Conservation (phyloP, 768 basidiomycete genomes). For the Multifurca ochricompacta region DNA sequence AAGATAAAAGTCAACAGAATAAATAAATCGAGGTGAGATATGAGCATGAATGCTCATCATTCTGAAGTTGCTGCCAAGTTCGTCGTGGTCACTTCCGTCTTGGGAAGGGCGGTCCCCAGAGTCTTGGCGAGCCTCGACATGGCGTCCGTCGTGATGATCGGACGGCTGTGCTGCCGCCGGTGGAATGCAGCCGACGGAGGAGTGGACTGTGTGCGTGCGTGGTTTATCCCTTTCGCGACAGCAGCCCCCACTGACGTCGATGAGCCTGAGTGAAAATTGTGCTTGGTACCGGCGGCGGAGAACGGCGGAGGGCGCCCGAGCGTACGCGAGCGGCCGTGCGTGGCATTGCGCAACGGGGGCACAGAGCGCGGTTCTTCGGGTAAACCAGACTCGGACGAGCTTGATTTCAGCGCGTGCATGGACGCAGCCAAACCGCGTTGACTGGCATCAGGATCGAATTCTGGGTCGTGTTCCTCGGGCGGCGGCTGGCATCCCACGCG, state of each 20-base stretch:
- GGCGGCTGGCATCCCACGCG: neutral
- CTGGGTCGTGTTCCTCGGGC: neutral
- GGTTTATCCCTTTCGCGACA: conserved; percentile 26
- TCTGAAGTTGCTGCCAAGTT: conserved; percentile 21
- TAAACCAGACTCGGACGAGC: neutral
- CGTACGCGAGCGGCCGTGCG: conserved; percentile 52
- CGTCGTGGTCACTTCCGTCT: conserved; percentile 18
- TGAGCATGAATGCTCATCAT: conserved; percentile 7
- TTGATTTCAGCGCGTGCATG: conserved; percentile 45
- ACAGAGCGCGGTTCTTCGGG: conserved; percentile 6
- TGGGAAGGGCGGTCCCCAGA: conserved; percentile 35
- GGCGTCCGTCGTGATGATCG: conserved; percentile 68
- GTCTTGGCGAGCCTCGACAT: conserved; percentile 58
- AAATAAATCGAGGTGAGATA: neutral
- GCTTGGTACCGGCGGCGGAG: conserved; percentile 9
- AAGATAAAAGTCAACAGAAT: neutral
- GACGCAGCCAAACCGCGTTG: conserved; percentile 39
- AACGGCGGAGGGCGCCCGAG: conserved; percentile 34
- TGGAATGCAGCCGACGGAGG: conserved; percentile 37
- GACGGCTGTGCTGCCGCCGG: conserved; percentile 44
- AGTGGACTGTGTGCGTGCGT: conserved; percentile 60
- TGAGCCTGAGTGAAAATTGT: conserved; percentile 28
- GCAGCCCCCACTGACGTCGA: conserved; percentile 35
- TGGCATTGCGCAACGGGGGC: conserved; percentile 30
- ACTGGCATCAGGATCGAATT: neutral